These are phyloP conservation scores for Lipomyces anomalus DNA, from an alignment of 805 yeast species.

Conservation along the genomic window DNA sequence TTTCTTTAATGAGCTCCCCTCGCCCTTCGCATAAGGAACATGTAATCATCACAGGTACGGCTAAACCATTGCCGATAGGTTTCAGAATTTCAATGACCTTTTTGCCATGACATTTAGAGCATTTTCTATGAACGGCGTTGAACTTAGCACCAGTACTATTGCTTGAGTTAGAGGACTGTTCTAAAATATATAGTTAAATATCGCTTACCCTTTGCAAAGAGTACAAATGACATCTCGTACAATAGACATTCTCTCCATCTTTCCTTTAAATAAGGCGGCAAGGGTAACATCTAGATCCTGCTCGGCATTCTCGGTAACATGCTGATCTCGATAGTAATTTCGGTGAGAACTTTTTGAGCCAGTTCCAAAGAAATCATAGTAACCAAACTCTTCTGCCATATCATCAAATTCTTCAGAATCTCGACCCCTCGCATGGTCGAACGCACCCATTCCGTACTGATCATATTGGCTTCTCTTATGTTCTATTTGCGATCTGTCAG, in stretches of 20 bases:
- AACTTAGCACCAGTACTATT: conserved; percentile 57
- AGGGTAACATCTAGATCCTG: conserved; percentile 59
- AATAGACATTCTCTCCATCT: conserved; percentile 65
- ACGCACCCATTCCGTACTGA: conserved; percentile 31
- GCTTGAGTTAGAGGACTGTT: background rate
- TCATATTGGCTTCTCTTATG: conserved; percentile 34
- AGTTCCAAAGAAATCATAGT: conserved; percentile 60
- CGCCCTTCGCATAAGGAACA: conserved; percentile 69
- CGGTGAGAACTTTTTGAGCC: too few species aligned
- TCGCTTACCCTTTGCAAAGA: conserved; percentile 53
- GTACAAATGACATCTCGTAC: conserved; percentile 69
- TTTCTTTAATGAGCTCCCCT: conserved; percentile 54
- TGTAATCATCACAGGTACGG: conserved; percentile 52
- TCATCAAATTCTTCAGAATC: conserved; percentile 37
- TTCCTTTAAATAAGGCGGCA: conserved; percentile 76
- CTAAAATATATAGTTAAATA: background rate
- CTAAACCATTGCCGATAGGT: conserved; percentile 69
- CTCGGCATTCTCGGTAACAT: conserved; percentile 61
- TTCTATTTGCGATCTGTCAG: too few species aligned
- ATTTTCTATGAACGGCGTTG: conserved; percentile 49
- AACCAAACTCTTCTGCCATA: conserved; percentile 50
- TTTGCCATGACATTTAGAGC: conserved; percentile 66
- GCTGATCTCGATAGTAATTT: conserved; percentile 26
- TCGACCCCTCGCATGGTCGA: conserved; percentile 35
- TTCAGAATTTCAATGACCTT: conserved; percentile 58